Evolutionary conservation across 306 rosid genomes (phyloP), one percentile per base, ranked within the genome.

Genomic region (Cicer arietinum): DNA sequence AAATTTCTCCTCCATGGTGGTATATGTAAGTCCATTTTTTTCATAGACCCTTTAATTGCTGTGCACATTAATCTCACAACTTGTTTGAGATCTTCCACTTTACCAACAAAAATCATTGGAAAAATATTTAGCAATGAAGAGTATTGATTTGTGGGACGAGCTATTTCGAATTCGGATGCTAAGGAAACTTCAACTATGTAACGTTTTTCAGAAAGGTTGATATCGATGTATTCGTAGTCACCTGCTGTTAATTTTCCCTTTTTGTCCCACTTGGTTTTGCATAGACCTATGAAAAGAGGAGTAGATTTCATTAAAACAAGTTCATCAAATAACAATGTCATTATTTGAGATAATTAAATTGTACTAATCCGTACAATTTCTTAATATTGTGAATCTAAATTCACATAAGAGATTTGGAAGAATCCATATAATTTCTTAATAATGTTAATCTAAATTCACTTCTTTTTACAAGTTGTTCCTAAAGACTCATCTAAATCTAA

Each of bases 1-100:
- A 72, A 78, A 2, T 84, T 82, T 85, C 90, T 89, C 45, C 99
- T 89, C 99, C 99, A 92, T 5, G 97, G 99, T 10, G 99, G 91
- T 13, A 85, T 48, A 0, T 79, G 85, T 80, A 94, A 57, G 46
- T 83, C 83, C 69, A 6, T 77, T 58, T 16, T 68, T 53, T 86
- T 90, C 95, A 94, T 82, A 1, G 97, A 92, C 9, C 70, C 77
- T 10, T 88, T 94, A 8, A 92, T 85, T 12, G 90, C 95, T 2
- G 17, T 82, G 87, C 95, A 82, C 93, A 92, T 89, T 1, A 86
- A 48, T 75, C 76, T 81, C 65, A 81, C 91, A 35, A 92, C 79
- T 59, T 51, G 63, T 78, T 92, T 89, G 30, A 90, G 68, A 11
- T 86, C 90, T 6, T 85, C 89, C 14, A 81, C 81, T 87, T 81